Evolutionary conservation across 805 yeast genomes (phyloP).

Genomic region (Lipomyces mesembrius): DNA sequence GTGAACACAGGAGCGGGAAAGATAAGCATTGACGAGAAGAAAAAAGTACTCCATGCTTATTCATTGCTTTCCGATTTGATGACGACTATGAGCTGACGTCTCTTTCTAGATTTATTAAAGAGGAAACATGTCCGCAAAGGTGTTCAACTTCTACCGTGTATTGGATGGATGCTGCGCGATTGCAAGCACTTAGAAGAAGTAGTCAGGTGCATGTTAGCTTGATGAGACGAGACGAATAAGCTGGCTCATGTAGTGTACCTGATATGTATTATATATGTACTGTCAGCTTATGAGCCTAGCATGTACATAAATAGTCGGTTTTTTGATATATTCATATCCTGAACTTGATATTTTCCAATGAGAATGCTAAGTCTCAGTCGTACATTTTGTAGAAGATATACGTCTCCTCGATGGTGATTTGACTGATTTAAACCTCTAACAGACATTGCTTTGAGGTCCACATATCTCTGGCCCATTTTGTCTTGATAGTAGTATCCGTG

Average conservation of each 20-base stretch:
- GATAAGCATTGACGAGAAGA: conserved; percentile 90
- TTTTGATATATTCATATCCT: not conserved
- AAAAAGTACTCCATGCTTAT: conserved; percentile 64
- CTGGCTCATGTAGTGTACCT: not conserved
- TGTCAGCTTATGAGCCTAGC: not conserved
- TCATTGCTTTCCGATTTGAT: not conserved
- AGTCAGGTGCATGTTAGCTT: not conserved
- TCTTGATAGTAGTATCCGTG: not conserved
- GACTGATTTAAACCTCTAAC: not conserved
- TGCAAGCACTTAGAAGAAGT: not conserved
- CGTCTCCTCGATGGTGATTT: not conserved
- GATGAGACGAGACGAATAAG: not conserved
- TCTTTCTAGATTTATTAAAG: not conserved
- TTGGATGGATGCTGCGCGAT: not conserved
- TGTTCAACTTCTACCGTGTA: not conserved
- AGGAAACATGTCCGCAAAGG: not conserved
- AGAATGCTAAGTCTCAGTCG: not conserved
- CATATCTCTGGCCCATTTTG: no score
- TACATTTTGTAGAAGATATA: not conserved
- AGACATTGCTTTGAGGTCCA: no score
- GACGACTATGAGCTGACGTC: not conserved
- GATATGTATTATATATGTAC: not conserved
- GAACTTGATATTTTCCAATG: not conserved
- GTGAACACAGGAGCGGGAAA: conserved; percentile 98
- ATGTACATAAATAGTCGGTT: not conserved